Percentiles rank a stretch among this genome's conserved stretches.
Evolutionary conservation across 352 stramenopile species (phyloP).

Genomic region (Phytophthora fragariae): DNA sequence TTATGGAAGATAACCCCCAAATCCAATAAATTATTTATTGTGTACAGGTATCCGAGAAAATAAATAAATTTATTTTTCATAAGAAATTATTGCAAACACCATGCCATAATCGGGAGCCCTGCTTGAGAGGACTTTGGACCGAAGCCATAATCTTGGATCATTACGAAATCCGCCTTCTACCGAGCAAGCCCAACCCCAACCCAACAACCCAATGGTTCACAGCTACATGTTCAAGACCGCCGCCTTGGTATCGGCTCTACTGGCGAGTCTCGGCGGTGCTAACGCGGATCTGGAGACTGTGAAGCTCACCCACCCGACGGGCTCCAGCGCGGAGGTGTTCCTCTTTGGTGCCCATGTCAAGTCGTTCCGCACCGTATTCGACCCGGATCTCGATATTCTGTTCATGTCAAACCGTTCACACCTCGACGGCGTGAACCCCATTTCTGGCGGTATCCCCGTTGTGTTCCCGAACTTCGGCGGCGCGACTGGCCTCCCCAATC

Average conservation of each 20-base stretch:
- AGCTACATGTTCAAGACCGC: constrained; percentile 28
- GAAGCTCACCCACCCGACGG: background rate
- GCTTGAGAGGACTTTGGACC: too few species aligned
- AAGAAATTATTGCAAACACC: too few species aligned
- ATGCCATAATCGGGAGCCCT: too few species aligned
- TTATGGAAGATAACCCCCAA: too few species aligned
- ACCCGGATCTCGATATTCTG: background rate
- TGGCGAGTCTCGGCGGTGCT: constrained; percentile 9
- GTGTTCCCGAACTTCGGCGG: constrained; percentile 2
- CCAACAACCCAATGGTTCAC: constrained; percentile 23
- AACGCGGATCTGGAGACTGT: constrained; percentile 56
- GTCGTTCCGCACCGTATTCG: background rate
- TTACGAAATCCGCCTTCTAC: background rate
- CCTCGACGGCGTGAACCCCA: background rate
- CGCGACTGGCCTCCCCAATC: background rate
- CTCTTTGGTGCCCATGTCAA: background rate
- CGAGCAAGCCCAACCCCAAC: background rate
- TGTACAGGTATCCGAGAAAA: too few species aligned
- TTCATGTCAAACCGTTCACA: background rate
- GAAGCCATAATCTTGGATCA: background rate
- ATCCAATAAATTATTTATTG: too few species aligned
- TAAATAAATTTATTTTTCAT: too few species aligned
- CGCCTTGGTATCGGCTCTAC: constrained; percentile 26
- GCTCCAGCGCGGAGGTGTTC: background rate
- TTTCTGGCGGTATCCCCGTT: background rate